Base-by-base conservation (phyloP, 495 filamentous ascomycete species). In the Aspergillus panamensis region DNA sequence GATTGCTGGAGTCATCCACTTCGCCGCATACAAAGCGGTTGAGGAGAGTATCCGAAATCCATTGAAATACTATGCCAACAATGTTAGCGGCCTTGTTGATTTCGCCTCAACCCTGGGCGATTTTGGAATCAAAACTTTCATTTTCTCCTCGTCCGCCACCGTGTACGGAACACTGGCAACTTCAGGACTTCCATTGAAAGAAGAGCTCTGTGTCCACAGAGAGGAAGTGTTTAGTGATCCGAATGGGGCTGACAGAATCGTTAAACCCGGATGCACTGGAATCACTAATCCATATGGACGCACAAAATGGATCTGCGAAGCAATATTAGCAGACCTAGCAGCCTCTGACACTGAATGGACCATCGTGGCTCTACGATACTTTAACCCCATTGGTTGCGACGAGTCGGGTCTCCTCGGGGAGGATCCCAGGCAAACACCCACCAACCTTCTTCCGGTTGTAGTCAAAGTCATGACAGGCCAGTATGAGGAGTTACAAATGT, bases 301-400 rank as follows among this genome's bases (percentile, higher is more conserved):
- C 48, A 83, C 84, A 5, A 87, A 87, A 66, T 87, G 81, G 75
- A 83, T 87, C 60, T 80, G 79, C 60, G 84, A 87, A 58, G 80
- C 81, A 13, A 86, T 87, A 51, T 70, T 87, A n/a, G 79, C 81
- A 12, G 84, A 87, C 61, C 65, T 84, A 19, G 82, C 83, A 12
- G 69, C 68, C 17, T 75, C 84, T 5, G 79, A 86, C 66, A 77
- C 83, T 6, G 75, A 76, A 43, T 86, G 82, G 83, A 79, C 76
- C 10, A 82, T 85, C 59, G 80, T 84, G 20, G 80, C 82, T 16
- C 75, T 88, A 12, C 76, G 85, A 16, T 88, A 88, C 64, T 88
- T 88, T 74, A 88, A 87, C 57, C 85, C 85, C 6, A 80, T 86
- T 30, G 84, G 85, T 6, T 87, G 82, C 65, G 81, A 88, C 57